A percentile compares a stretch with the other conserved stretches of the same genome.
Evolutionary conservation across 2,329 filamentous ascomycete species (phyloP).

Genomic region (Chaetomiaceae sp.): DNA sequence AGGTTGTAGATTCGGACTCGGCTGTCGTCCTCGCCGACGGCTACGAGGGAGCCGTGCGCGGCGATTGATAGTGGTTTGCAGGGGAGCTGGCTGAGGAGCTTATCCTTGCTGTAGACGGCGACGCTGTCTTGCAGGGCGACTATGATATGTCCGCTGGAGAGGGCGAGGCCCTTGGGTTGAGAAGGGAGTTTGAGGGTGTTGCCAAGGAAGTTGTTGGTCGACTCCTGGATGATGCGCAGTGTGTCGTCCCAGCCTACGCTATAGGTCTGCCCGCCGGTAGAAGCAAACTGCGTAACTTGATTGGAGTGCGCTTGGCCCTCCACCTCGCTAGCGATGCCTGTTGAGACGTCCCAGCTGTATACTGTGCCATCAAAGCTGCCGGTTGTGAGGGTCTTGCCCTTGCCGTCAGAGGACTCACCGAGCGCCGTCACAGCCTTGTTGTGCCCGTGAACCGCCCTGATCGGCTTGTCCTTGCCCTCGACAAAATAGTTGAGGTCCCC

Average conservation of each 20-base stretch:
- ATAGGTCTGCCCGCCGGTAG: slow-evolving; percentile 60
- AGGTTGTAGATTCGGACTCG: slow-evolving; percentile 67
- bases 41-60: slow-evolving; percentile 60
- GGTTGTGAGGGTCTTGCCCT: slow-evolving; percentile 67
- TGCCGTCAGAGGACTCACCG: slow-evolving; percentile 47
- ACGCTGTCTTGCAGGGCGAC: slow-evolving; percentile 52
- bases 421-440: slow-evolving; percentile 86
- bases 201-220: slow-evolving; percentile 69
- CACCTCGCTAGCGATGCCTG: slow-evolving; percentile 62
- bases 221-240: slow-evolving; percentile 69
- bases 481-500: slow-evolving; percentile 87
- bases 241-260: slow-evolving; percentile 94
- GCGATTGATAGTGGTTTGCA: slow-evolving; percentile 67
- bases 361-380: slow-evolving; percentile 90
- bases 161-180: slow-evolving; percentile 72
- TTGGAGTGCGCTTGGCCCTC: slow-evolving; percentile 81
- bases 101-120: slow-evolving; percentile 52
- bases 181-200: slow-evolving; percentile 60
- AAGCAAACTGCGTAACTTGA: slow-evolving; percentile 71
- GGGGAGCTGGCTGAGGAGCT: slow-evolving; percentile 52
- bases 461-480: slow-evolving; percentile 62
- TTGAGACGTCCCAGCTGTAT: slow-evolving; percentile 72
- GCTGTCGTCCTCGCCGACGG: slow-evolving; percentile 70
- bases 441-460: slow-evolving; percentile 74
- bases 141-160: slow-evolving; percentile 45